Evolutionary conservation across 2,329 filamentous ascomycete species (phyloP), one percentile per base, ranked within the genome.

Genomic region (Exophiala spinifera): DNA sequence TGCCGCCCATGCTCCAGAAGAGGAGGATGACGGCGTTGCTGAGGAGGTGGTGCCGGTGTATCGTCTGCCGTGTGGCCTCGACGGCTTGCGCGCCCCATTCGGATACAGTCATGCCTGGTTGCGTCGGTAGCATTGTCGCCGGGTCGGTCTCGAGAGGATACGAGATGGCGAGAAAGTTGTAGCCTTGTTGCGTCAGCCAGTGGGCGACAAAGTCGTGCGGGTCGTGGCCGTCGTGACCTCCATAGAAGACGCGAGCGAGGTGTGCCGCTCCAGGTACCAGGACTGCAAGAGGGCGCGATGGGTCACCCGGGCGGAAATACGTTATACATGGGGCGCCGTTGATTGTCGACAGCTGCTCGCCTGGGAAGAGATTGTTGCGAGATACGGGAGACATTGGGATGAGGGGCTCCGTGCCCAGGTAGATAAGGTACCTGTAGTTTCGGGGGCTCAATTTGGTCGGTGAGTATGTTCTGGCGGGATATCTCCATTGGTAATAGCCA

Each of bases 211-310:
- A 51, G 19, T 51, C 49, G 15, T 7, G 7, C 10, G 39, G 39
- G 39, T 51, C 49, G 11, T 37, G 14, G 15, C 31, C 31, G 2
- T 6, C 15, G 40, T 51, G 39, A 2, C 49, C 49, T 8, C 49
- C 49, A 14, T 51, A 51, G 28, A 45, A 51, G 11, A 51, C 42
- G 19, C 49, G 39, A 17, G 49, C 49, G 39, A 37, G 28, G 25
- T 51, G 49, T 21, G 49, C 49, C 15, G 49, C 49, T 13, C 49
- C 49, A 5, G 49, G 49, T n/a, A 51, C 42, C 6, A 37, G 13
- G 15, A 51, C 39, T 4, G n/a, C 23, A n/a, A 51, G 39, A 10
- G 49, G 49, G 17, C 25, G 13, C 8, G 15, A 33, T 14, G 14
- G 23, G 28, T 51, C 25, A n/a, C 49, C 49, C 4, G 25, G 39